Evolutionary conservation across 768 basidiomycete species (phyloP).

Genomic region (Baorangia bicolor): DNA sequence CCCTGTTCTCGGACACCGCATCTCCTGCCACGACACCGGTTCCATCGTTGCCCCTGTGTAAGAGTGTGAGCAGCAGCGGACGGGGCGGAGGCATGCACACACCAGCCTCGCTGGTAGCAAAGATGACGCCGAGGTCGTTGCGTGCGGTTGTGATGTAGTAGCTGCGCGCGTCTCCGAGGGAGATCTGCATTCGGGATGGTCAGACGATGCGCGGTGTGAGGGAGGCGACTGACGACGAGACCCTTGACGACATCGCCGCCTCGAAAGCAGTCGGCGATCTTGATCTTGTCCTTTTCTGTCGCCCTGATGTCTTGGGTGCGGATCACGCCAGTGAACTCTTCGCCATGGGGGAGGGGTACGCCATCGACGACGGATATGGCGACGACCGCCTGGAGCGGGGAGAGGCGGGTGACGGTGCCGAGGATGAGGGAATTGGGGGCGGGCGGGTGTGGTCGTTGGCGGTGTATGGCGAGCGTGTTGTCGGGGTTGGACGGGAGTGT

Average conservation of each 20-base stretch:
- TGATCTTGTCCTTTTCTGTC: constrained; percentile 87
- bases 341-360: constrained; percentile 73
- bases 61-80: constrained; percentile 2
- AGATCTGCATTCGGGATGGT: constrained; percentile 56
- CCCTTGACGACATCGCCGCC: constrained; percentile 90
- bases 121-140: constrained; percentile 89
- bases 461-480: constrained; percentile 59
- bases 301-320: constrained; percentile 85
- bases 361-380: constrained; percentile 88
- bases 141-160: constrained; percentile 91
- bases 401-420: constrained; percentile 79
- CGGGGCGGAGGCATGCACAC: constrained; percentile 19
- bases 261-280: constrained; percentile 87
- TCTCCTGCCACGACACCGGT: constrained; percentile 87
- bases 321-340: constrained; percentile 89
- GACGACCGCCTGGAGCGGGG: constrained; percentile 78
- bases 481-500: constrained; percentile 41
- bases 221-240: constrained; percentile 60
- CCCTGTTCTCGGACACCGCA: constrained; percentile 84
- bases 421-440: constrained; percentile 73
- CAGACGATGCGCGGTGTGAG: not conserved
- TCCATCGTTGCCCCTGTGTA: constrained; percentile 73
- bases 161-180: constrained; percentile 86
- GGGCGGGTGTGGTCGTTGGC: constrained; percentile 71
- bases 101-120: constrained; percentile 87